Conservation (phyloP, 2,329 filamentous ascomycete genomes). For the Colletotrichum tanaceti region DNA sequence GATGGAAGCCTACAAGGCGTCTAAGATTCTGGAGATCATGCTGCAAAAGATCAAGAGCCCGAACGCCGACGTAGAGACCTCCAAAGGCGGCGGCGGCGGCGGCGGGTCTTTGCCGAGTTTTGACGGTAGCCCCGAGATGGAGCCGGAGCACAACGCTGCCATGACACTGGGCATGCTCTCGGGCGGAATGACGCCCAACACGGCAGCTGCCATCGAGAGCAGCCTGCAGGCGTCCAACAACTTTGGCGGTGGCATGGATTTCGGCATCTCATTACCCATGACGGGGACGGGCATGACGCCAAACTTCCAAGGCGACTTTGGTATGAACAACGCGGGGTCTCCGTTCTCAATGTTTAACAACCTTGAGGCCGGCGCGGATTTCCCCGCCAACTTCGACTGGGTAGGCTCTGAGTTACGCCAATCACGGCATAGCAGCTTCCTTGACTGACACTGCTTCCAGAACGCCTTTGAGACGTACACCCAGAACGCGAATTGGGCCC, state of each 20-base stretch:
- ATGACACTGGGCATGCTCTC: conserved; percentile 58
- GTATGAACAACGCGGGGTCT: conserved; percentile 53
- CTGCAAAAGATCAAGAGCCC: conserved; percentile 77
- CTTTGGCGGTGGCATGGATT: conserved; percentile 59
- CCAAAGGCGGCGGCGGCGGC: conserved; percentile 38
- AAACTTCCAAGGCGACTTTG: conserved; percentile 52
- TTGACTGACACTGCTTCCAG: conserved; percentile 49
- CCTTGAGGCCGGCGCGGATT: conserved; percentile 50
- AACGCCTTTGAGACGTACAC: conserved; percentile 68
- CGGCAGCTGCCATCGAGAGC: conserved; percentile 44
- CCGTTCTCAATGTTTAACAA: conserved; percentile 66
- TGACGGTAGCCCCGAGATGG: conserved; percentile 41
- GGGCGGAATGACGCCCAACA: conserved; percentile 50
- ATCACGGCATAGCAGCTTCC: neutral
- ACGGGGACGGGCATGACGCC: conserved; percentile 50
- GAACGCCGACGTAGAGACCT: conserved; percentile 41
- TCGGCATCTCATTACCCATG: conserved; percentile 50
- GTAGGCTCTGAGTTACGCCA: conserved; percentile 52
- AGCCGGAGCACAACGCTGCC: conserved; percentile 55
- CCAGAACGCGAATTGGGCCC: conserved; percentile 65
- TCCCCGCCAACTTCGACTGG: conserved; percentile 68
- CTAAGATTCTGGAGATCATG: conserved; percentile 84
- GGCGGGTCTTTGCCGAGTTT: conserved; percentile 45
- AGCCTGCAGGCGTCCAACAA: conserved; percentile 54
- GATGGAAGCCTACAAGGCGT: conserved; percentile 91